Evolutionary conservation across 176 grass and related monocot species (phyloP), one percentile per base, ranked within the genome.

Genomic region (Oryza nivara): DNA sequence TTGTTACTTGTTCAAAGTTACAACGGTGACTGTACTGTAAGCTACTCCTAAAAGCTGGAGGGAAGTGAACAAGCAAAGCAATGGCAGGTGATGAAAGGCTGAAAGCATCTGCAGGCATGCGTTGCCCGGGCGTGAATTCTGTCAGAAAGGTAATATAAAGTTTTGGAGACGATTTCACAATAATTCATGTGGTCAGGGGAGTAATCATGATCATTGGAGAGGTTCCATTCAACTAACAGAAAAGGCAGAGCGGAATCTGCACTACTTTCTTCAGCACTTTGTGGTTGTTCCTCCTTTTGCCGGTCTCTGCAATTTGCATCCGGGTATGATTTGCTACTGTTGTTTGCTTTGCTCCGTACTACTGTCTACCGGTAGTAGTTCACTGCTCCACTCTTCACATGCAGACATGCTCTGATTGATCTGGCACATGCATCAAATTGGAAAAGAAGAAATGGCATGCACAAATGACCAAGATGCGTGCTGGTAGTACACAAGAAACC

Each of bases 141-240:
- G 17, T 9, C 54, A 20, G 54, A 58, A 58, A 58, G 54, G 54
- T 58, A 38, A 38, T 5, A 38, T 4, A 38, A 38, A 38, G 36
- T 38, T 38, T 38, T 38, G 54, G 19, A n/a, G 54, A 58, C 17
- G 54, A 58, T 58, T 58, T 58, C 54, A 9, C 2, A 58, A 58
- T 58, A n/a, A 58, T 58, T 58, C 54, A n/a, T 58, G 54, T 58
- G 54, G 54, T 9, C 54, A 58, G 0, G 6, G 54, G 5, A 58
- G 54, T 58, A 5, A 41, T 4, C 48, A 68, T 74, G 13, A 32
- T 65, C 7, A 11, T 49, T 17, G 38, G 68, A 73, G 66, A 58
- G 36, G 23, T 76, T 36, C 9, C 44, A 48, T 61, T 75, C 23
- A 11, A 10, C 85, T 56, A 25, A 68, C 68, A 79, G 84, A 86